A percentile compares a stretch with the other conserved stretches of the same genome.
These are phyloP conservation scores for Adansonia gregorii DNA, from an alignment of 441 rosid genomes.

Conservation along the genomic window DNA sequence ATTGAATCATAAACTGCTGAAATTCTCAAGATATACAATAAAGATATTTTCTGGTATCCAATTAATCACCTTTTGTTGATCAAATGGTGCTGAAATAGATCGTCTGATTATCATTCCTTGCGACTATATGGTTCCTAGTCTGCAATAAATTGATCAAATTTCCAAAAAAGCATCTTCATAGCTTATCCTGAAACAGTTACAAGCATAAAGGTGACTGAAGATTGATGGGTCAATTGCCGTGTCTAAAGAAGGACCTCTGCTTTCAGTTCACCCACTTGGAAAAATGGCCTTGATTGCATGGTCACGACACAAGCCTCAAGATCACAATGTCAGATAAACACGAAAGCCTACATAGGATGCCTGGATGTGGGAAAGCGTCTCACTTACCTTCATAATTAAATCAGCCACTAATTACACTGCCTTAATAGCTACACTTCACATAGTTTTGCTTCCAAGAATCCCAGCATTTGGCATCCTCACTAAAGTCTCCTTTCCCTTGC, in stretches of 20 bases:
- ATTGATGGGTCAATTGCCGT: not conserved
- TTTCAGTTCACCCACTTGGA: not conserved
- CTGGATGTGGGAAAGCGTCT: not conserved
- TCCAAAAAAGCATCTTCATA: not conserved
- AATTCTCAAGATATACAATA: not conserved
- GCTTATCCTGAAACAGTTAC: not conserved
- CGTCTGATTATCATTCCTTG: not conserved
- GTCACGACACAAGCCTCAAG: not conserved
- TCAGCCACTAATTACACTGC: not conserved
- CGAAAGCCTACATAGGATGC: not conserved
- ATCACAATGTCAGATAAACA: not conserved
- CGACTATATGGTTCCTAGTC: not conserved
- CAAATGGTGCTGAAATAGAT: not conserved
- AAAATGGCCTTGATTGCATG: not conserved
- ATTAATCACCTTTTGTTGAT: not conserved
- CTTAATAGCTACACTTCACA: no score
- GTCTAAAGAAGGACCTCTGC: not conserved
- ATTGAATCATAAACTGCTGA: not conserved
- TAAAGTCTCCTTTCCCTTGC: not conserved
- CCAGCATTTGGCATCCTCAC: not conserved
- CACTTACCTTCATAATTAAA: not conserved
- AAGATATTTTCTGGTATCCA: not conserved
- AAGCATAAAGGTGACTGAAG: not conserved
- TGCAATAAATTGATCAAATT: not conserved
- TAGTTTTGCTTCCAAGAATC: not conserved